These are phyloP conservation scores for Cucurbita maxima DNA, from an alignment of 306 rosid genomes.

Conservation along the genomic window DNA sequence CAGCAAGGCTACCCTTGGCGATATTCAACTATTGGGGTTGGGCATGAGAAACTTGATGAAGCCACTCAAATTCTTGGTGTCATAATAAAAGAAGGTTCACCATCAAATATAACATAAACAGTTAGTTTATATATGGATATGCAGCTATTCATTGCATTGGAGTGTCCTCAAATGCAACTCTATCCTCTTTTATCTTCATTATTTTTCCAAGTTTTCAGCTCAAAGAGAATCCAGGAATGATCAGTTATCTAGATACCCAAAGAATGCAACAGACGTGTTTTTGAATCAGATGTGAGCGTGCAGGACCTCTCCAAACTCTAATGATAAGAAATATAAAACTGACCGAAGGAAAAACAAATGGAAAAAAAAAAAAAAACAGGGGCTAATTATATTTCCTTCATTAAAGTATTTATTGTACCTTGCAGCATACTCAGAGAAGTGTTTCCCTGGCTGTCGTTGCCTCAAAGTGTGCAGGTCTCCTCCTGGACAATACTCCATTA, in stretches of 20 bases:
- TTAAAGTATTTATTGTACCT: constrained; percentile 38
- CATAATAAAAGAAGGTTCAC: background rate
- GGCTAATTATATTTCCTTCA: background rate
- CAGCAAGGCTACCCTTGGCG: background rate
- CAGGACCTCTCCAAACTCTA: background rate
- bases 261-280: background rate
- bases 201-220: background rate
- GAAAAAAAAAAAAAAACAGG: background rate
- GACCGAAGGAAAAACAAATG: background rate
- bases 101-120: background rate
- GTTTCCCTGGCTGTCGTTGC: constrained; percentile 97
- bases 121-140: background rate
- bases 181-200: background rate
- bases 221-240: background rate
- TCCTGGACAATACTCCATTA: constrained; percentile 98
- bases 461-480: constrained; percentile 96
- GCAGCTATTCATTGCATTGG: background rate
- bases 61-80: background rate
- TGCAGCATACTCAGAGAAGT: constrained; percentile 98
- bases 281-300: background rate
- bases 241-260: background rate
- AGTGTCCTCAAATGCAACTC: constrained; percentile 2
- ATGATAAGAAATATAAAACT: background rate
- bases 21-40: background rate
- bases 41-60: background rate